Evolutionary conservation across 331 rosid species (phyloP).

Genomic region (Rhamnella rubrinervis): DNA sequence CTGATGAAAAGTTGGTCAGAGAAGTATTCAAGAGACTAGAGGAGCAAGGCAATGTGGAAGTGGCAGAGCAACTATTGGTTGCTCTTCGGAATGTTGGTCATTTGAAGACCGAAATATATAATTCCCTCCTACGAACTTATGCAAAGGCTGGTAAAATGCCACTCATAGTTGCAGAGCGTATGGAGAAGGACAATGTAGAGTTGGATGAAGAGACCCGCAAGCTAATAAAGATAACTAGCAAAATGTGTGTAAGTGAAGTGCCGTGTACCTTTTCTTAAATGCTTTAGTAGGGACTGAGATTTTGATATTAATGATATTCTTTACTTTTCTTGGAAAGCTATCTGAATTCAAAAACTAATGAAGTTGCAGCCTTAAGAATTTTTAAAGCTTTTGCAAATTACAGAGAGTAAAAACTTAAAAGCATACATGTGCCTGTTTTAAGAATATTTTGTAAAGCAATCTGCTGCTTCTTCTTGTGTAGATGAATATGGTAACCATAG

Average conservation of each 20-base stretch:
- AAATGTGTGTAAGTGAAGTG: slow-evolving; percentile 71
- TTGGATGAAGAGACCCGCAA: slow-evolving; percentile 66
- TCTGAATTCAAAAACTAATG: too few relatives aligned
- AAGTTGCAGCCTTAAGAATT: too few relatives aligned
- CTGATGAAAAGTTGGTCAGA: slow-evolving; percentile 43
- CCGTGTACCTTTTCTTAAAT: slow-evolving; percentile 35
- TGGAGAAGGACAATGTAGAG: slow-evolving; percentile 69
- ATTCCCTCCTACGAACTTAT: slow-evolving; percentile 57
- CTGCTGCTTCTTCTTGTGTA: too few relatives aligned
- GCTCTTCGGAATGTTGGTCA: slow-evolving; percentile 61
- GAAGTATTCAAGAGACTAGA: slow-evolving; percentile 55
- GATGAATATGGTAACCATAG: too few relatives aligned
- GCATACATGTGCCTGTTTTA: too few relatives aligned
- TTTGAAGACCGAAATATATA: slow-evolving; percentile 62
- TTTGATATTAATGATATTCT: not conserved
- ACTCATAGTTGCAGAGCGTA: slow-evolving; percentile 68
- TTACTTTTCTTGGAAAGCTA: too few relatives aligned
- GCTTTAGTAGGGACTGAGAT: too few relatives aligned
- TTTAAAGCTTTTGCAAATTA: too few relatives aligned
- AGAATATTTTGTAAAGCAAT: too few relatives aligned
- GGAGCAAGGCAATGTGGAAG: slow-evolving; percentile 57
- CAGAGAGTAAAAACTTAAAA: too few relatives aligned
- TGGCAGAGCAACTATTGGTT: slow-evolving; percentile 63
- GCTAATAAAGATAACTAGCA: slow-evolving; percentile 62
- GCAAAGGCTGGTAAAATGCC: slow-evolving; percentile 87